Conservation (phyloP, 1,284 basidiomycete species). For the Rugosomyces carneus region DNA sequence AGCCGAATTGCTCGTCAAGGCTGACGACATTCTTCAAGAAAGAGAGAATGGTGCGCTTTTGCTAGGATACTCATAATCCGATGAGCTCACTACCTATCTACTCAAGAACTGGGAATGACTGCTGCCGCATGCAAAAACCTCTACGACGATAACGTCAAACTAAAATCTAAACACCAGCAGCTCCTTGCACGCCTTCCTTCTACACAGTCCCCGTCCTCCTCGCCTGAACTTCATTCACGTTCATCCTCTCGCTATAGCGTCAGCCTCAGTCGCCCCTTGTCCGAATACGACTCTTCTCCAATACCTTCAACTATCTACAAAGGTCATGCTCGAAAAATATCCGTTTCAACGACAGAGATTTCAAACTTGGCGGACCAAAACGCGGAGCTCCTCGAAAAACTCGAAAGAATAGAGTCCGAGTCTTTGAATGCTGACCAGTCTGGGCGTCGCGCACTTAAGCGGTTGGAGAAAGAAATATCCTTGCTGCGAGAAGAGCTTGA, state of each 20-base stretch:
- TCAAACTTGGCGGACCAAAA: slow-evolving; percentile 74
- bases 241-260: slow-evolving; percentile 25
- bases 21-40: slow-evolving; percentile 67
- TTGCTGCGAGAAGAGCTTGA: slow-evolving; percentile 68
- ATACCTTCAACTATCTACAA: slow-evolving; percentile 22
- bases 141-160: slow-evolving; percentile 59
- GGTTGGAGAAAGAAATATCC: slow-evolving; percentile 72
- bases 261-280: slow-evolving; percentile 20
- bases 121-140: slow-evolving; percentile 63
- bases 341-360: slow-evolving; percentile 65
- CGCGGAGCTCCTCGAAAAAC: slow-evolving; percentile 65
- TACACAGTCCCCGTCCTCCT: slow-evolving; percentile 29
- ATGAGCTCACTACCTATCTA: slow-evolving; percentile 12
- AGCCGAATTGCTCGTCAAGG: slow-evolving; percentile 57
- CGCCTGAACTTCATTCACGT: slow-evolving; percentile 17
- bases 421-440: slow-evolving; percentile 58
- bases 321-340: slow-evolving; percentile 47
- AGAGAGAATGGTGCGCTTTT: slow-evolving; percentile 61
- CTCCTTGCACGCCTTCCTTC: slow-evolving; percentile 57
- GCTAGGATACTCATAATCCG: not conserved
- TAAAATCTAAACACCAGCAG: slow-evolving; percentile 65
- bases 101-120: slow-evolving; percentile 60
- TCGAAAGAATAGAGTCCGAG: slow-evolving; percentile 71
- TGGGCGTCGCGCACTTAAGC: slow-evolving; percentile 62
- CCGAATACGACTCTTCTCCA: slow-evolving; percentile 22